These are phyloP conservation scores for Alternaria longipes DNA, from an alignment of 2,329 filamentous ascomycete genomes.

Conservation along the genomic window DNA sequence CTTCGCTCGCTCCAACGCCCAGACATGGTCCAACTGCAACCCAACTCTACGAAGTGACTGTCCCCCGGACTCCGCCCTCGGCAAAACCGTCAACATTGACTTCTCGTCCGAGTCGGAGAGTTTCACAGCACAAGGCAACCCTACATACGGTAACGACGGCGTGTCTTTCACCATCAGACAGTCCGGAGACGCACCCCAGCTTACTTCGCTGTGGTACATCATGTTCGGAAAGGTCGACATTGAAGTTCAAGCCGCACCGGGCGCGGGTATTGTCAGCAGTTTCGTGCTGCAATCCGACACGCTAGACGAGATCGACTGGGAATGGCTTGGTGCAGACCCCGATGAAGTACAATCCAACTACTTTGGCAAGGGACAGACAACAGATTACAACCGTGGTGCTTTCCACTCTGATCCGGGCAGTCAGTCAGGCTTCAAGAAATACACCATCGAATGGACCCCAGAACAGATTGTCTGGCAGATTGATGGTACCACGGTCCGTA, in stretches of 20 bases:
- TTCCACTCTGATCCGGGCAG: conserved; percentile 75
- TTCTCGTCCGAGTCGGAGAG: conserved; percentile 81
- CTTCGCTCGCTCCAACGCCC: conserved; percentile 54
- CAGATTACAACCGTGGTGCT: conserved; percentile 84
- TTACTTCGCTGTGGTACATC: conserved; percentile 94
- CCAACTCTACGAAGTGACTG: conserved; percentile 67
- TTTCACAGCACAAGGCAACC: conserved; percentile 75
- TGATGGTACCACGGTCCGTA: conserved; percentile 78
- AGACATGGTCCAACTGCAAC: conserved; percentile 67
- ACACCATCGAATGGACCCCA: conserved; percentile 90
- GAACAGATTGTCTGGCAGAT: conserved; percentile 88
- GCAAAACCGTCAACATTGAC: conserved; percentile 82
- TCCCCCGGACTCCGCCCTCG: conserved; percentile 79
- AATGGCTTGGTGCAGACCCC: conserved; percentile 85
- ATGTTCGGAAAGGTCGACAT: conserved; percentile 96
- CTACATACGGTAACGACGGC: conserved; percentile 79
- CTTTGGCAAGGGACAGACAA: conserved; percentile 79
- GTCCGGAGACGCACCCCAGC: conserved; percentile 83
- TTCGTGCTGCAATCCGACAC: conserved; percentile 89
- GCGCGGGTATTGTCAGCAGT: conserved; percentile 91
- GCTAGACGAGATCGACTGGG: conserved; percentile 96
- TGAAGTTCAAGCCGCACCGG: conserved; percentile 84
- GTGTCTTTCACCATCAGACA: conserved; percentile 81
- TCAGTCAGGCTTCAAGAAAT: conserved; percentile 81
- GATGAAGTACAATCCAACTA: conserved; percentile 93